Evolutionary conservation across 140 eudicot species (phyloP).

Genomic region (Cichorium intybus): DNA sequence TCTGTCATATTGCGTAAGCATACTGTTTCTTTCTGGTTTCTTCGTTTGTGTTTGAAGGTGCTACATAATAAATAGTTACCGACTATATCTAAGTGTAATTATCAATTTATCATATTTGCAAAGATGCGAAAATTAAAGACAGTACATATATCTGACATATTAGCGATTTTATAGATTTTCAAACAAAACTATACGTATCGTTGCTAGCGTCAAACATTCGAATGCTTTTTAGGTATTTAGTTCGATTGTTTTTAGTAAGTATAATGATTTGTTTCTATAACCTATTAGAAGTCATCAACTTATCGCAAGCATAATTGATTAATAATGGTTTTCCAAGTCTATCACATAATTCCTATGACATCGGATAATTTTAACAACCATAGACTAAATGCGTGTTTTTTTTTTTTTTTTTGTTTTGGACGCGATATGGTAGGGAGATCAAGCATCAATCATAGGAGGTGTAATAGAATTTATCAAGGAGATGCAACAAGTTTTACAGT

Average conservation of each 20-base stretch:
- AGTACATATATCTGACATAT: background rate
- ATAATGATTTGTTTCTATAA: background rate
- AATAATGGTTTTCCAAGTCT: background rate
- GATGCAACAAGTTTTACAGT: slow-evolving; percentile 72
- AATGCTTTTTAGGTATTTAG: background rate
- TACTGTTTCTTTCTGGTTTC: too few species aligned
- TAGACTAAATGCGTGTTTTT: background rate
- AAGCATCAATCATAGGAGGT: slow-evolving; percentile 97
- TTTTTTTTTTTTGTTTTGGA: background rate
- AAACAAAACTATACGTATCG: background rate
- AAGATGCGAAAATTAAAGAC: background rate
- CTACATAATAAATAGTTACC: background rate
- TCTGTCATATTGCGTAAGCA: background rate
- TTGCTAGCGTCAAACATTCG: too few species aligned
- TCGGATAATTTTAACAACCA: background rate
- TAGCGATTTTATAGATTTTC: background rate
- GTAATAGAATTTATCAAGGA: slow-evolving; percentile 96
- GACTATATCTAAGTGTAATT: too few species aligned
- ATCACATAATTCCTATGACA: background rate
- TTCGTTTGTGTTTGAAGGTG: background rate
- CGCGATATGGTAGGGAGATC: slow-evolving; percentile 64
- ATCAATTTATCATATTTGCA: background rate
- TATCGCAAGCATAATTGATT: background rate
- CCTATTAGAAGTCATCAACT: background rate
- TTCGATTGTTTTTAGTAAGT: background rate